Base-by-base conservation (phyloP, 2,329 filamentous ascomycete genomes). In the Cercospora sp. region DNA sequence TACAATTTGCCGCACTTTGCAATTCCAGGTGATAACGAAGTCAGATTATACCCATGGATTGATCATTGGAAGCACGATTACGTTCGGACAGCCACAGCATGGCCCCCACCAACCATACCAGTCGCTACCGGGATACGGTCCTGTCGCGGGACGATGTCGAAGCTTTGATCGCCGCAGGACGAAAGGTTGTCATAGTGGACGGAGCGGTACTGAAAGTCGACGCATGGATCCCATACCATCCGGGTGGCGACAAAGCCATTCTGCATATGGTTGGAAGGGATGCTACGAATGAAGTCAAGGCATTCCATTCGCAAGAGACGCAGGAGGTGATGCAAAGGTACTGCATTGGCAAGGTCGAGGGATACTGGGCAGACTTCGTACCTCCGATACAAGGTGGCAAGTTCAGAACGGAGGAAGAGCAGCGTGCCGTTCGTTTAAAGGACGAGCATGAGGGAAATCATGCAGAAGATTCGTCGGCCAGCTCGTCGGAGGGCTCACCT, bases 271-370 rank as follows among this genome's bases (percentile, higher is more conserved):
- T 98, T 69, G 78, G 78, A 30, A 71, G 78, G 73, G 77, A 79
- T 70, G 94, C 93, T 61, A 97, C 94, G 10, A 94, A 97, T 79
- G 95, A 98, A 81, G 90, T 98, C 69, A 92, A 90, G 79, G 92
- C 90, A 92, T 97, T 97, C 33, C 95, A 99, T 79, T 97, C 94
- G 0, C 74, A 82, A 51, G 91, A 94, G 76, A 90, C 95, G 16
- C 88, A 87, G 74, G 80, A 88, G 67, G 87, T 87, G 74, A 97
- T 97, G 92, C 81, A 87, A 68, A 87, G 87, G 70, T 98, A 94
- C 78, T 89, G 92, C 71, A 93, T 98, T 75, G 95, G 95, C 55
- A 87, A 85, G 70, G 87, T 96, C 67, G 87, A 95, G 76, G 92
- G 92, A 31, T 83, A 82, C 69, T 99, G 95, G 95, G 82, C 83